Evolutionary conservation across 2,329 filamentous ascomycete genomes (phyloP).

Genomic region (Lachnellula hyalina): DNA sequence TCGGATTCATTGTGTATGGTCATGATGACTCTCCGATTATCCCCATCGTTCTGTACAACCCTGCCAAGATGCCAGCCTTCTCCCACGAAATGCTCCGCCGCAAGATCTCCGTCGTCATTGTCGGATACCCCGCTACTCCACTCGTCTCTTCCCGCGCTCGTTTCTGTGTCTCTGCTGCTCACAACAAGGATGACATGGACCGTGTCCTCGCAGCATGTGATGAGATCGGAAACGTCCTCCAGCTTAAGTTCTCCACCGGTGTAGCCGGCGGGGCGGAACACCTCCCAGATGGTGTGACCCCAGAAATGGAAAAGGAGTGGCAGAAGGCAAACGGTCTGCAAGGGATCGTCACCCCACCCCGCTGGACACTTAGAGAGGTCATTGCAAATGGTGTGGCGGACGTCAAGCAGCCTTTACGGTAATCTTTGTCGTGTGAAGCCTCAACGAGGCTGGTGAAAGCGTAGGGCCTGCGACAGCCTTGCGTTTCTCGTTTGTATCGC

Average conservation of each 20-base stretch:
- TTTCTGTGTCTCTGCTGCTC: slow-evolving; percentile 91
- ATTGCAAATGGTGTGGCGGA: slow-evolving; percentile 65
- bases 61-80: slow-evolving; percentile 98
- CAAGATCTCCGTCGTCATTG: slow-evolving; percentile 95
- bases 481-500: background rate
- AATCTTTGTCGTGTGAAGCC: slow-evolving; percentile 20
- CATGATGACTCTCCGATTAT: slow-evolving; percentile 98
- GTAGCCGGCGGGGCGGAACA: slow-evolving; percentile 82
- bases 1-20: slow-evolving; percentile 94
- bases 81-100: slow-evolving; percentile 97
- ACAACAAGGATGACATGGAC: slow-evolving; percentile 98
- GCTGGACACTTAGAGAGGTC: slow-evolving; percentile 69
- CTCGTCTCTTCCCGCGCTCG: slow-evolving; percentile 90
- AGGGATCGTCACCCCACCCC: slow-evolving; percentile 48
- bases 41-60: slow-evolving; percentile 89
- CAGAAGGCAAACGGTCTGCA: slow-evolving; percentile 50
- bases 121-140: slow-evolving; percentile 94
- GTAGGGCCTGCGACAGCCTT: slow-evolving; percentile 1
- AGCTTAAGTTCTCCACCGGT: slow-evolving; percentile 96
- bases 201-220: slow-evolving; percentile 84
- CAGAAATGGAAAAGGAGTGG: slow-evolving; percentile 68
- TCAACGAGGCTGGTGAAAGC: slow-evolving; percentile 1
- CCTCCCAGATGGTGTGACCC: slow-evolving; percentile 63
- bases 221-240: slow-evolving; percentile 84
- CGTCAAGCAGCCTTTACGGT: slow-evolving; percentile 58